These are phyloP conservation scores for Edaphochlamys debaryana DNA, from an alignment of 139 green algal genomes.

Conservation along the genomic window DNA sequence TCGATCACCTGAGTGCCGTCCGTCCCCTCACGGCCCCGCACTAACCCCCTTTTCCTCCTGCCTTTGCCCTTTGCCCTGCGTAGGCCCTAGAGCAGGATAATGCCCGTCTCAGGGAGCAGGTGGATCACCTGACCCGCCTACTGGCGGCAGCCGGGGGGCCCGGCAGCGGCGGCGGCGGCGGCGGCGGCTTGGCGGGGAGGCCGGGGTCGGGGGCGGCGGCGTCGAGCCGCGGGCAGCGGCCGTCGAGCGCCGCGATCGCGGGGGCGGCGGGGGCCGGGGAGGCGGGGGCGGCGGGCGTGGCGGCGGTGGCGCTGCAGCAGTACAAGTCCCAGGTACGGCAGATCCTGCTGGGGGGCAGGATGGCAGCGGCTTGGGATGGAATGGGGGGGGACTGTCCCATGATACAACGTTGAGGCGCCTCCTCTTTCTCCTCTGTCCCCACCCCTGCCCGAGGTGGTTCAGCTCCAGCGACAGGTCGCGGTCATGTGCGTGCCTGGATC, in stretches of 20 bases:
- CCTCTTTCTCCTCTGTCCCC: too few relatives aligned
- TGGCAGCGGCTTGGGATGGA: too few relatives aligned
- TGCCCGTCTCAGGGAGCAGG: slow-evolving; percentile 4
- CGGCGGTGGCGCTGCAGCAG: slow-evolving; percentile 22
- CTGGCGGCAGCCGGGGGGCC: neutral
- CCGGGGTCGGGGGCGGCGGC: neutral
- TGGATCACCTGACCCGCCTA: slow-evolving; percentile 17
- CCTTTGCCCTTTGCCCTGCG: too few relatives aligned
- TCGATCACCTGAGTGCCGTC: too few relatives aligned
- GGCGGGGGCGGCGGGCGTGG: neutral
- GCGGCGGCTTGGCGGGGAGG: neutral
- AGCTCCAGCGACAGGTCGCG: slow-evolving; percentile 47
- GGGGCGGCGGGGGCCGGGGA: neutral
- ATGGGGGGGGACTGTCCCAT: too few relatives aligned
- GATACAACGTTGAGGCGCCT: too few relatives aligned
- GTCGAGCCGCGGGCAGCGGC: neutral
- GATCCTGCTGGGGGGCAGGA: too few relatives aligned
- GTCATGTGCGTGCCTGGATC: slow-evolving; percentile 17
- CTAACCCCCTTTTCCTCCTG: too few relatives aligned
- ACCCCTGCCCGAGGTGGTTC: neutral
- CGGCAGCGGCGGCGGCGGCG: neutral
- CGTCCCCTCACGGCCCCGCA: too few relatives aligned
- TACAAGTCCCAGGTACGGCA: slow-evolving; percentile 47
- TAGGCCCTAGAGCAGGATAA: slow-evolving; percentile 33
- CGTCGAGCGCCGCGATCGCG: neutral